Conservation (phyloP, 805 yeast genomes). For the Hyphopichia homilentoma region DNA sequence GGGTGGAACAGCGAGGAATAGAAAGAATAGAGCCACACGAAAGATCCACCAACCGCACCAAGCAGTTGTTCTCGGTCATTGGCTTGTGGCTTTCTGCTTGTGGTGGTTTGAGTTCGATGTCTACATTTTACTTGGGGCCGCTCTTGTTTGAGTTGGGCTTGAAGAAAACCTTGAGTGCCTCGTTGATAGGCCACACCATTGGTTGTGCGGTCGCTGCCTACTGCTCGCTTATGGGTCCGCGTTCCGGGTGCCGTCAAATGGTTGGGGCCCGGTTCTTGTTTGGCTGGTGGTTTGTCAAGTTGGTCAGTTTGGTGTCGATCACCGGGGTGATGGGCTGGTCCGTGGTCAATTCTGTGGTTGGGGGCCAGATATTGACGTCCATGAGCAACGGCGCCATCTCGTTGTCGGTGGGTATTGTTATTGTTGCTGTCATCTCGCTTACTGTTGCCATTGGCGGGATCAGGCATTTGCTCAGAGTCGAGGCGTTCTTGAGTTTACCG, state of each 20-base stretch:
- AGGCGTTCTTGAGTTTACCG: slow-evolving; percentile 64
- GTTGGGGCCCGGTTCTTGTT: slow-evolving; percentile 75
- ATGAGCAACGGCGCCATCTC: slow-evolving; percentile 66
- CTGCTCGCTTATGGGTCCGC: slow-evolving; percentile 84
- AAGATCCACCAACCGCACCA: slow-evolving; percentile 39
- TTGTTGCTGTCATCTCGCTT: slow-evolving; percentile 62
- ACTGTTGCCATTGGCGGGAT: slow-evolving; percentile 77
- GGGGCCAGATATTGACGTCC: slow-evolving; percentile 75
- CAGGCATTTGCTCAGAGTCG: slow-evolving; percentile 63
- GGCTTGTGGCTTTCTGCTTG: slow-evolving; percentile 85
- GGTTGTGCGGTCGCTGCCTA: slow-evolving; percentile 82
- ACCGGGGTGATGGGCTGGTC: slow-evolving; percentile 90
- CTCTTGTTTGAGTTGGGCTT: slow-evolving; percentile 66
- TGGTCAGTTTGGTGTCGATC: slow-evolving; percentile 67
- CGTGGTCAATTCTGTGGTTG: slow-evolving; percentile 84
- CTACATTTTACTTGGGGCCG: slow-evolving; percentile 76
- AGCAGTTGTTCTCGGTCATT: slow-evolving; percentile 42
- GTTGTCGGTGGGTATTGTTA: slow-evolving; percentile 67
- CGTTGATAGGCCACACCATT: slow-evolving; percentile 56
- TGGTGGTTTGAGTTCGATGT: slow-evolving; percentile 88
- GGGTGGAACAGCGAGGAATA: slow-evolving; percentile 77
- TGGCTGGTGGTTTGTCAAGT: slow-evolving; percentile 82
- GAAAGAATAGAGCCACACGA: slow-evolving; percentile 70
- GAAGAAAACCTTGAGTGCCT: slow-evolving; percentile 57
- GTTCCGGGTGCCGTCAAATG: slow-evolving; percentile 88